Conservation (phyloP, 805 yeast species). For the Wickerhamomyces queroliae region DNA sequence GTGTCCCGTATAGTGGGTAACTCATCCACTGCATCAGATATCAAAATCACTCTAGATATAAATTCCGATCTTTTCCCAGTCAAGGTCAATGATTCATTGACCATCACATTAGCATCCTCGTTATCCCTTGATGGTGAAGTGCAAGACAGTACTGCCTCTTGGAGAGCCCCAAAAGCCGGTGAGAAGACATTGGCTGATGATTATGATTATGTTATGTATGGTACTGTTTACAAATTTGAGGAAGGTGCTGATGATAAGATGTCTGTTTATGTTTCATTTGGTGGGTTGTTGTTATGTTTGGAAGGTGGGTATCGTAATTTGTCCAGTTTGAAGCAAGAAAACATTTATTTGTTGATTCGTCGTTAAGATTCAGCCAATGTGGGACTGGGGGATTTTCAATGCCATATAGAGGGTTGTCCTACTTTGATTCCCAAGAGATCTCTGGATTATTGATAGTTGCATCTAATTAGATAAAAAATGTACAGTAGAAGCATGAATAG, state of each 20-base stretch:
- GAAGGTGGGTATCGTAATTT: constrained; percentile 93
- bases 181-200: constrained; percentile 91
- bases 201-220: constrained; percentile 97
- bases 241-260: constrained; percentile 61
- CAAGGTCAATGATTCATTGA: constrained; percentile 64
- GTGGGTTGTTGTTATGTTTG: constrained; percentile 87
- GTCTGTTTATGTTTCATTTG: constrained; percentile 89
- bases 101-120: constrained; percentile 80
- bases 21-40: constrained; percentile 75
- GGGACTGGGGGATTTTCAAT: no score
- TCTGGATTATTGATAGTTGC: no score
- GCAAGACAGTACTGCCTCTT: constrained; percentile 38
- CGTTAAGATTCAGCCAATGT: no score
- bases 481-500: no score
- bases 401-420: no score
- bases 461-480: no score
- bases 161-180: constrained; percentile 65
- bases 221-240: constrained; percentile 94
- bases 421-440: neutral
- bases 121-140: constrained; percentile 46
- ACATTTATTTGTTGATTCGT: constrained; percentile 86
- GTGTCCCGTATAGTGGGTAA: constrained; percentile 85
- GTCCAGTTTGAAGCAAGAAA: constrained; percentile 87
- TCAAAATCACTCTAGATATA: constrained; percentile 81
- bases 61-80: constrained; percentile 92